Evolutionary conservation across 768 basidiomycete species (phyloP).

Genomic region (Tulasnella sp.): DNA sequence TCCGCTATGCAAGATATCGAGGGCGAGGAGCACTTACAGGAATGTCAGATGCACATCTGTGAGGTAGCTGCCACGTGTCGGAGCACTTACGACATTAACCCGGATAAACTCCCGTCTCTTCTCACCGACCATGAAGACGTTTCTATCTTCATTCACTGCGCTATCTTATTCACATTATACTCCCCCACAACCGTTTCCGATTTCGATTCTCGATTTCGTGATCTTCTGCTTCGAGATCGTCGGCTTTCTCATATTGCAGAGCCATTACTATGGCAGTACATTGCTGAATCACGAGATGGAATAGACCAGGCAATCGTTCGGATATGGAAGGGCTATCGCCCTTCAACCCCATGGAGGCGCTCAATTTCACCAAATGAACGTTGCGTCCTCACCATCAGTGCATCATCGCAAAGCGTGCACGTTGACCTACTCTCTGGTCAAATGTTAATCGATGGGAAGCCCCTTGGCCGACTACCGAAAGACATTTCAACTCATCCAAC

Average conservation of each 20-base stretch:
- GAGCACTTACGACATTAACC: slow-evolving; percentile 5
- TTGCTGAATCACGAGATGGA: not conserved
- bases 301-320: not conserved
- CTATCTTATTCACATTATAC: not conserved
- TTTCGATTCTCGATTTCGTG: not conserved
- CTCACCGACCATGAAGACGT: not conserved
- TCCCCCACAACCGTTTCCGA: not conserved
- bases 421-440: not conserved
- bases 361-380: slow-evolving; percentile 1
- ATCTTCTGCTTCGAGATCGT: not conserved
- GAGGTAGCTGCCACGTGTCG: slow-evolving; percentile 25
- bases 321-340: not conserved
- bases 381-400: not conserved
- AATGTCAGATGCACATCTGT: slow-evolving; percentile 23
- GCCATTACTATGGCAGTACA: not conserved
- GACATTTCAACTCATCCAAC: not conserved
- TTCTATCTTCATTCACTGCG: slow-evolving; percentile 3
- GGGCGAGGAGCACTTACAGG: slow-evolving; percentile 17
- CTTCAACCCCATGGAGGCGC: not conserved
- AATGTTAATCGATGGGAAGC: not conserved
- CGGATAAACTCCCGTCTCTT: not conserved
- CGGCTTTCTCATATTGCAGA: not conserved
- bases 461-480: slow-evolving; percentile 1
- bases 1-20: slow-evolving; percentile 27
- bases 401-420: not conserved